Evolutionary conservation across 441 rosid genomes (phyloP).

Genomic region (Arabidopsis hybrid): DNA sequence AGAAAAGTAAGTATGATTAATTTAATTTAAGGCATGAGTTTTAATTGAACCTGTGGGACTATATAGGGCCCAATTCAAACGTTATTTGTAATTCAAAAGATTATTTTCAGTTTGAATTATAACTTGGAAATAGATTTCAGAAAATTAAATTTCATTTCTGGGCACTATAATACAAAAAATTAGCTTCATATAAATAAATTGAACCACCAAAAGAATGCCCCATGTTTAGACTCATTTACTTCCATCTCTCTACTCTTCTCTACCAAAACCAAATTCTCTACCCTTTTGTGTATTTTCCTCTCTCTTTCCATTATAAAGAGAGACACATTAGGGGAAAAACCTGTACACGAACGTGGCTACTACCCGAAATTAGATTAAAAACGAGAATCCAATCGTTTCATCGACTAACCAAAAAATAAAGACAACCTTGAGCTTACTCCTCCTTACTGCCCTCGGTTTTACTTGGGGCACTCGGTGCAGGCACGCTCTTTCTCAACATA

Average conservation of each 20-base stretch:
- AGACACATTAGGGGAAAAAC: slow-evolving; percentile 21
- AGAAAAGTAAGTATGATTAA: no score
- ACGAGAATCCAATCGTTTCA: slow-evolving; percentile 12
- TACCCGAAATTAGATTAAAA: slow-evolving; percentile 20
- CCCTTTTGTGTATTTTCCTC: neutral
- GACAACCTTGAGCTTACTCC: slow-evolving; percentile 20
- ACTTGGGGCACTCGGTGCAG: slow-evolving; percentile 44
- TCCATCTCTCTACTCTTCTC: slow-evolving; percentile 20
- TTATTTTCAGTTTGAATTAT: no score
- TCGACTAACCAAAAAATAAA: slow-evolving; percentile 7
- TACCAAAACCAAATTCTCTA: slow-evolving; percentile 37
- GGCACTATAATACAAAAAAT: slow-evolving; percentile 2
- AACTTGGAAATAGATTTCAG: no score
- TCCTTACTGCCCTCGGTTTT: slow-evolving; percentile 44
- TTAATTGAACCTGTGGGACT: neutral
- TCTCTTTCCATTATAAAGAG: slow-evolving; percentile 28
- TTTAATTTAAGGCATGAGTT: no score
- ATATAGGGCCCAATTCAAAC: neutral
- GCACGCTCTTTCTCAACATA: slow-evolving; percentile 76
- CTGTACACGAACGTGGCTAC: slow-evolving; percentile 33
- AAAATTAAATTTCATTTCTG: neutral
- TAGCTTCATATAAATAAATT: neutral
- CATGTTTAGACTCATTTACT: slow-evolving; percentile 16
- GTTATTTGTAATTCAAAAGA: neutral
- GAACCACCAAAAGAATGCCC: slow-evolving; percentile 19